Conservation (phyloP, 2,329 filamentous ascomycete genomes). For the Aspergillus sp. region DNA sequence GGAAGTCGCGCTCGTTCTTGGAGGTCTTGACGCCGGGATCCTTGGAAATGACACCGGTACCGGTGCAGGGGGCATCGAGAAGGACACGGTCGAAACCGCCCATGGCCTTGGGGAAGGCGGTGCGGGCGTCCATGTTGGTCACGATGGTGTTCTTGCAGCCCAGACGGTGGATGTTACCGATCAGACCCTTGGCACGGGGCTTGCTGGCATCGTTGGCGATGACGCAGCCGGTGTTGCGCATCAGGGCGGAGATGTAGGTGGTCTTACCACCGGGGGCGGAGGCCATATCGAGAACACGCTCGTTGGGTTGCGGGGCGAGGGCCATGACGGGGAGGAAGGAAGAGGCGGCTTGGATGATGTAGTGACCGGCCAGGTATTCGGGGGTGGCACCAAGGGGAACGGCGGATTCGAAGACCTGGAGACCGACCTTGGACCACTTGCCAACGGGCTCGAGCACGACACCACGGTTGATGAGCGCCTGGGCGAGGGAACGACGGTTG, state of each 20-base stretch:
- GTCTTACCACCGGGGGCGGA: constrained; percentile 95
- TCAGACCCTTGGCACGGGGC: constrained; percentile 88
- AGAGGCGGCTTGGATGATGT: constrained; percentile 94
- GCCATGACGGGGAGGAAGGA: constrained; percentile 99
- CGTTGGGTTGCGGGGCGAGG: constrained; percentile 86
- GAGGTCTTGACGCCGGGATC: constrained; percentile 97
- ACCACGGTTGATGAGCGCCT: constrained; percentile 91
- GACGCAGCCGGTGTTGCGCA: constrained; percentile 95
- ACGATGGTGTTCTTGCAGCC: constrained; percentile 93
- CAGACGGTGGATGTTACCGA: constrained; percentile 94
- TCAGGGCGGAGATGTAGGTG: constrained; percentile 91
- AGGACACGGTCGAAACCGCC: constrained; percentile 94
- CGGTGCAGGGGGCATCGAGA: constrained; percentile 92
- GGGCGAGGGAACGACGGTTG: constrained; percentile 76
- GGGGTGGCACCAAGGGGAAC: constrained; percentile 90
- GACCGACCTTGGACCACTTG: constrained; percentile 97
- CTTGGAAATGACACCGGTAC: constrained; percentile 96
- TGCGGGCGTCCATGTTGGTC: constrained; percentile 87
- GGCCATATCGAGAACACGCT: constrained; percentile 92
- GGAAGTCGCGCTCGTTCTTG: constrained; percentile 94
- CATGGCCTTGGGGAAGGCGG: constrained; percentile 87
- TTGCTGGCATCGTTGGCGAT: constrained; percentile 98
- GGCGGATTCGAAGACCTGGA: constrained; percentile 92
- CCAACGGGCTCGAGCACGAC: constrained; percentile 95
- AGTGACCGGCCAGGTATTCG: constrained; percentile 95